Evolutionary conservation across 108 stramenopile genomes (phyloP).

Genomic region (Ochromonas danica): DNA sequence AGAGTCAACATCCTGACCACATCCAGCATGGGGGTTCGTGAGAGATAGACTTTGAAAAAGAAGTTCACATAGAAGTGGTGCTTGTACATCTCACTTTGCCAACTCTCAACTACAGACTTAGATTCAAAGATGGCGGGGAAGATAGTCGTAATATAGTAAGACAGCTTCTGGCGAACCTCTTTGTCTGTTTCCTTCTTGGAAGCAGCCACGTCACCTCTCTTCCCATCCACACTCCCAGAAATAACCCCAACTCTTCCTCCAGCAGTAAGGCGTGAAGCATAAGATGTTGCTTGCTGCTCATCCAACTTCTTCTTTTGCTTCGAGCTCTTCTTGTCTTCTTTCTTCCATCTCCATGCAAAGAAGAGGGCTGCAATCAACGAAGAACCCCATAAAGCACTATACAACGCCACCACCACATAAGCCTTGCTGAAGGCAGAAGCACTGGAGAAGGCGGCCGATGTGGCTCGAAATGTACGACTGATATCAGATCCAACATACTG

Average conservation of each 20-base stretch:
- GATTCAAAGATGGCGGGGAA: conserved; percentile 1
- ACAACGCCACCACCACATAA: too few species aligned
- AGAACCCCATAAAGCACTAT: conserved; percentile 10
- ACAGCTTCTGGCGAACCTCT: not conserved
- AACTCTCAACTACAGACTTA: not conserved
- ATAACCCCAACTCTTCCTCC: too few species aligned
- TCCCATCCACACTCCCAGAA: not conserved
- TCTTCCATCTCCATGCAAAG: conserved; percentile 9
- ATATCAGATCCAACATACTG: too few species aligned
- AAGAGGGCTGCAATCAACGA: conserved; percentile 9
- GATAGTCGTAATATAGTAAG: not conserved
- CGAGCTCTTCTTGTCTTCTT: conserved; percentile 16
- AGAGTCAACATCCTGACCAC: not conserved
- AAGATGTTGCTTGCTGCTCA: conserved; percentile 9
- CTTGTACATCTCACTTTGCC: conserved; percentile 6
- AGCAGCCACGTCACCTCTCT: too few species aligned
- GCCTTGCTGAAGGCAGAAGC: conserved; percentile 9
- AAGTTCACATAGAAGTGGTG: not conserved
- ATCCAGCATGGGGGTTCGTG: not conserved
- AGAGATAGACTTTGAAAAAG: not conserved
- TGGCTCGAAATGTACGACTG: conserved; percentile 9
- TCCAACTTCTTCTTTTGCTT: conserved; percentile 16
- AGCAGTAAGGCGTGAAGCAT: too few species aligned
- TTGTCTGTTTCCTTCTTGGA: conserved; percentile 15
- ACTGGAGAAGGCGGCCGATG: conserved; percentile 5